Conservation (phyloP, 2,329 filamentous ascomycete species). For the Ascochyta koolunga region DNA sequence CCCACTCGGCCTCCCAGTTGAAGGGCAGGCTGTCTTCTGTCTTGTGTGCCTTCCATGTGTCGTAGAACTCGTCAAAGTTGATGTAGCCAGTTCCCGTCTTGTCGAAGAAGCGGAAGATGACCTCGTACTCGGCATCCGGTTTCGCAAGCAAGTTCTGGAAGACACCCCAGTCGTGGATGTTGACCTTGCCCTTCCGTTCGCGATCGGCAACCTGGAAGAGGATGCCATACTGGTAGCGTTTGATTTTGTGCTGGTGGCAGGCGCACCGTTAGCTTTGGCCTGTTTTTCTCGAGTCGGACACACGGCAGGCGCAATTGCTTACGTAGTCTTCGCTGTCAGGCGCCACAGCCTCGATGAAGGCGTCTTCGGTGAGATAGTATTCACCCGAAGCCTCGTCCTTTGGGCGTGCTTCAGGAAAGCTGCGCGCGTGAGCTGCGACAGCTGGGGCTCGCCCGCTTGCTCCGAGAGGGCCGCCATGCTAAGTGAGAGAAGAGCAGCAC, state of each 20-base stretch:
- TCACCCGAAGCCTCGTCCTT: constrained; percentile 79
- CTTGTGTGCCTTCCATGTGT: constrained; percentile 87
- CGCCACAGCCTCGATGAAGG: constrained; percentile 90
- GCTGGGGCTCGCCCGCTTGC: constrained; percentile 62
- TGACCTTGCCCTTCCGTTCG: constrained; percentile 73
- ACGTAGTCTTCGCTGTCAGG: constrained; percentile 90
- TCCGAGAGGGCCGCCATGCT: constrained; percentile 70
- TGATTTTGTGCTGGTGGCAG: constrained; percentile 85
- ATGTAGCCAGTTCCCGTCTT: constrained; percentile 81
- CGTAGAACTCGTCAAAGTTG: constrained; percentile 87
- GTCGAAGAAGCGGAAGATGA: constrained; percentile 96
- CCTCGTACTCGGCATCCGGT: constrained; percentile 97
- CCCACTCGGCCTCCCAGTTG: constrained; percentile 97
- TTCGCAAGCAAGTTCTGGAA: constrained; percentile 95
- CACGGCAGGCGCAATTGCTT: constrained; percentile 51
- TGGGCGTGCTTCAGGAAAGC: constrained; percentile 78
- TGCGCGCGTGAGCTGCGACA: constrained; percentile 76
- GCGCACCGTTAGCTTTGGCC: constrained; percentile 38
- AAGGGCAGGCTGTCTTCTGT: constrained; percentile 85
- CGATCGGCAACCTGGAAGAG: constrained; percentile 92
- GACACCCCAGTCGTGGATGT: constrained; percentile 83
- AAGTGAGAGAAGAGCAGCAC: constrained; percentile 18
- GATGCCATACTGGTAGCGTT: constrained; percentile 91
- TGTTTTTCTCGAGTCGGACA: constrained; percentile 17
- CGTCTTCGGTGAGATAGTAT: constrained; percentile 77